A percentile compares a stretch with the other conserved stretches of the same genome.
Conservation (phyloP, 2,329 filamentous ascomycete genomes). For the Epichloe bromicola region DNA sequence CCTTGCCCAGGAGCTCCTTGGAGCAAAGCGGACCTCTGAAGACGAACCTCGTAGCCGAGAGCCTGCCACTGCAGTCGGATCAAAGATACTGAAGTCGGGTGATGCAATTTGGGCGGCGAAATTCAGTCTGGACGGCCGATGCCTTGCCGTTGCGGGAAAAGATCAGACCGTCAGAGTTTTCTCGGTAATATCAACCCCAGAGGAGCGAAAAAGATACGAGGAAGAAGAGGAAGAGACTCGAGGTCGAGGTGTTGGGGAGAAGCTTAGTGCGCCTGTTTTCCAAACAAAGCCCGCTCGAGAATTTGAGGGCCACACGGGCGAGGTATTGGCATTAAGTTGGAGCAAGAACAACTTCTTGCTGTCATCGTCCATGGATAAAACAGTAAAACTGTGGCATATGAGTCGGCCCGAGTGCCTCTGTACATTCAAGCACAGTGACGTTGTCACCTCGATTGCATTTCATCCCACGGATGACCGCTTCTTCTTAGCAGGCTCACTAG, state of each 20-base stretch:
- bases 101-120: conserved; percentile 84
- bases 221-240: conserved; percentile 35
- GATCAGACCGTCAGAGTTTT: conserved; percentile 79
- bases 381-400: conserved; percentile 86
- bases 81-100: conserved; percentile 29
- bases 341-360: conserved; percentile 98
- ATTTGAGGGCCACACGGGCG: conserved; percentile 71
- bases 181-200: conserved; percentile 70
- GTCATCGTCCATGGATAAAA: conserved; percentile 97
- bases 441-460: conserved; percentile 89
- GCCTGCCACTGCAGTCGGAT: conserved; percentile 25
- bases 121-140: conserved; percentile 85
- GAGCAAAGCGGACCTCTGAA: conserved; percentile 31
- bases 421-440: conserved; percentile 88
- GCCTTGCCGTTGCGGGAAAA: conserved; percentile 82
- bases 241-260: conserved; percentile 31
- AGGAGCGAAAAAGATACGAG: conserved; percentile 65
- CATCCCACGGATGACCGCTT: conserved; percentile 93
- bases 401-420: conserved; percentile 76
- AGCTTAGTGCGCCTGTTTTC: conserved; percentile 83
- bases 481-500: conserved; percentile 86
- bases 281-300: conserved; percentile 63
- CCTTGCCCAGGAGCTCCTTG: conserved; percentile 75
- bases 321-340: conserved; percentile 88
- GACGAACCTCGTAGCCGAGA: conserved; percentile 16